Percentiles rank a stretch among this genome's conserved stretches.
phyloP scores from a whole-genome alignment of 306 rosid species.

The Rosa lucieae region DNA sequence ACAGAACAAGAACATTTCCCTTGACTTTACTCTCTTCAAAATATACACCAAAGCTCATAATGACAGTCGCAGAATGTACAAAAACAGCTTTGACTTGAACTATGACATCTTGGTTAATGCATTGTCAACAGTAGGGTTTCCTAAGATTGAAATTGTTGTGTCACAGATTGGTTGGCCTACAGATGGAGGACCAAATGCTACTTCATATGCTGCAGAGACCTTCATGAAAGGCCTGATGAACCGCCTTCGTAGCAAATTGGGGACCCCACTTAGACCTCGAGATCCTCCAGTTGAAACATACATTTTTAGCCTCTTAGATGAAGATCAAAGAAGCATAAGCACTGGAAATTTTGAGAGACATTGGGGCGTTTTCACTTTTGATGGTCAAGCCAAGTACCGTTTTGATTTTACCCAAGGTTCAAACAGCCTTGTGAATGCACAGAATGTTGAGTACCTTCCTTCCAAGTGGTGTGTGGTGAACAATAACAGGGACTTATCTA shows the following conservation, averaged over 20 bases:
- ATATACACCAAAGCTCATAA: conserved; percentile 60
- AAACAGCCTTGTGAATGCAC: conserved; percentile 63
- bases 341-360: conserved; percentile 79
- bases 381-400: conserved; percentile 90
- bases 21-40: conserved; percentile 68
- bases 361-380: conserved; percentile 94
- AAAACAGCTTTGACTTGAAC: conserved; percentile 75
- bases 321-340: conserved; percentile 69
- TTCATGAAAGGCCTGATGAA: conserved; percentile 73
- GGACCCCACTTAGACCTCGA: conserved; percentile 71
- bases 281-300: conserved; percentile 62
- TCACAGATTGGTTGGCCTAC: conserved; percentile 98
- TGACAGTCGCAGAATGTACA: conserved; percentile 60
- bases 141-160: conserved; percentile 62
- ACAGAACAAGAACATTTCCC: conserved; percentile 71
- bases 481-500: conserved; percentile 71
- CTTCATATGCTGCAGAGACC: conserved; percentile 58
- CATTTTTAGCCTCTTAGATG: conserved; percentile 77
- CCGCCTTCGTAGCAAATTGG: conserved; percentile 59
- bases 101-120: conserved; percentile 62
- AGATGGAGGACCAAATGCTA: conserved; percentile 78
- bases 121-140: conserved; percentile 60
- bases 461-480: conserved; percentile 91
- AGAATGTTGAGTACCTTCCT: conserved; percentile 74
- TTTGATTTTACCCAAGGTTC: conserved; percentile 61